Percentiles rank a stretch among this genome's conserved stretches.
phyloP scores from a whole-genome alignment of 192 early-diverging fungal species.

The Coemansia sp. region DNA sequence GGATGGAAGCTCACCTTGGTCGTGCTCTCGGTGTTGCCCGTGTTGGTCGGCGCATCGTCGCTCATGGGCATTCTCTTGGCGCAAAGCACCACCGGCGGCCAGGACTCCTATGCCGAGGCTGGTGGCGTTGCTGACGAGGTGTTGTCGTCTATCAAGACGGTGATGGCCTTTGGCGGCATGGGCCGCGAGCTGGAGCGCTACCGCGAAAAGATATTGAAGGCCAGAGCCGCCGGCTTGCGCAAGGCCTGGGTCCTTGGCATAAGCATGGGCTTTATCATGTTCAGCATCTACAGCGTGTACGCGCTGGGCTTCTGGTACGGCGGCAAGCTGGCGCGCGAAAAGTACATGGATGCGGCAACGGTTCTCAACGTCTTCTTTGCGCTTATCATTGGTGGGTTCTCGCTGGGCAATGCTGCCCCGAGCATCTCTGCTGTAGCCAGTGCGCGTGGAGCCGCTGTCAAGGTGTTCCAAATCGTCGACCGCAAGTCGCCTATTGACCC shows the following conservation, averaged over 20 bases:
- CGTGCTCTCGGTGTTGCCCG: slow-evolving; percentile 71
- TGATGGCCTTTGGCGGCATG: slow-evolving; percentile 80
- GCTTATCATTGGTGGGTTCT: slow-evolving; percentile 80
- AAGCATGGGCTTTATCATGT: slow-evolving; percentile 73
- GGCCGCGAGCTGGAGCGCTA: slow-evolving; percentile 67
- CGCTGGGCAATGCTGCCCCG: slow-evolving; percentile 68
- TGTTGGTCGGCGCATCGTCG: slow-evolving; percentile 59
- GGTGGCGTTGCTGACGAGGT: slow-evolving; percentile 86
- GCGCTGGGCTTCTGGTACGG: slow-evolving; percentile 87
- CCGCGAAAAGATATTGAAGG: slow-evolving; percentile 58
- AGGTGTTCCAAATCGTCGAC: slow-evolving; percentile 79
- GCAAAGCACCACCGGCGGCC: slow-evolving; percentile 47
- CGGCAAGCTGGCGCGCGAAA: slow-evolving; percentile 56
- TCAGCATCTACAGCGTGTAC: slow-evolving; percentile 73
- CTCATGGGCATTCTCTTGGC: slow-evolving; percentile 60
- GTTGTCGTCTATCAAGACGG: slow-evolving; percentile 80
- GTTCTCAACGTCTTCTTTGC: slow-evolving; percentile 87
- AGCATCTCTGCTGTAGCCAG: slow-evolving; percentile 73
- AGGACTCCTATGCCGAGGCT: slow-evolving; percentile 76
- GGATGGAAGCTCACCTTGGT: slow-evolving; percentile 85
- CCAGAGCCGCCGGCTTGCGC: slow-evolving; percentile 62
- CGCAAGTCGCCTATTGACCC: slow-evolving; percentile 77
- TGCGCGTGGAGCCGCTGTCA: slow-evolving; percentile 77
- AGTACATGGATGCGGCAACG: slow-evolving; percentile 47
- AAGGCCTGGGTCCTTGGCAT: slow-evolving; percentile 61